Percentiles rank a stretch among this genome's conserved stretches.
Conservation (phyloP, 108 stramenopile genomes). For the Epipyxis sp. region DNA sequence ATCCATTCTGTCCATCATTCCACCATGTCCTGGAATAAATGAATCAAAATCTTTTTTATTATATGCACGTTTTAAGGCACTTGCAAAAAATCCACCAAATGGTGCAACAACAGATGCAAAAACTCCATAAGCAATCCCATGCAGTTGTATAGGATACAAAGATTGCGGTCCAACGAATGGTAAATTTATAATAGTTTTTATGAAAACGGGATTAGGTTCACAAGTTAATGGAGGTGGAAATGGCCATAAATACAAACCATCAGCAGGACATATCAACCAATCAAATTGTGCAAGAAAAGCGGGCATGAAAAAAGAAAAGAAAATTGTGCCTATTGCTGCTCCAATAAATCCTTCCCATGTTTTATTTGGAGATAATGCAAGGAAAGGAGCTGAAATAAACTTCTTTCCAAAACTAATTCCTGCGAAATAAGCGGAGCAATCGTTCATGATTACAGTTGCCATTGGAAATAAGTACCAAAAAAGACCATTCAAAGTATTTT, state of each 20-base stretch:
- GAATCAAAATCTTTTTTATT: slow-evolving; percentile 87
- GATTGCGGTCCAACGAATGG: not conserved
- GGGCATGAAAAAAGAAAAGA: slow-evolving; percentile 79
- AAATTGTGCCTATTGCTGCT: slow-evolving; percentile 79
- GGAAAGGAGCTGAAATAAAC: slow-evolving; percentile 79
- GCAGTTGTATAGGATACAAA: slow-evolving; percentile 70
- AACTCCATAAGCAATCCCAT: slow-evolving; percentile 73
- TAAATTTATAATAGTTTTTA: not conserved
- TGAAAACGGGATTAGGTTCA: slow-evolving; percentile 46
- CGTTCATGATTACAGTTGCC: slow-evolving; percentile 87
- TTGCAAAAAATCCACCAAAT: slow-evolving; percentile 91
- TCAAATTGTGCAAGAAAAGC: slow-evolving; percentile 68
- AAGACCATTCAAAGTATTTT: slow-evolving; percentile 93
- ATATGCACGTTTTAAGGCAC: slow-evolving; percentile 84
- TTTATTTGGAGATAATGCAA: slow-evolving; percentile 76
- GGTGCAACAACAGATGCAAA: slow-evolving; percentile 83
- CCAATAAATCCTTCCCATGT: slow-evolving; percentile 98
- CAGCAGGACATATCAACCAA: slow-evolving; percentile 86
- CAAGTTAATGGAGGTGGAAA: slow-evolving; percentile 64
- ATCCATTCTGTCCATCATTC: slow-evolving; percentile 95
- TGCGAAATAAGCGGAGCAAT: slow-evolving; percentile 87
- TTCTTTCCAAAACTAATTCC: slow-evolving; percentile 88
- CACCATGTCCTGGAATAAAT: slow-evolving; percentile 89
- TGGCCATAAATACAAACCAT: slow-evolving; percentile 66
- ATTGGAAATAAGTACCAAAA: slow-evolving; percentile 96